These are phyloP conservation scores for Lasiodiplodia hormozganensis DNA, from an alignment of 2,329 filamentous ascomycete species.

Conservation along the genomic window DNA sequence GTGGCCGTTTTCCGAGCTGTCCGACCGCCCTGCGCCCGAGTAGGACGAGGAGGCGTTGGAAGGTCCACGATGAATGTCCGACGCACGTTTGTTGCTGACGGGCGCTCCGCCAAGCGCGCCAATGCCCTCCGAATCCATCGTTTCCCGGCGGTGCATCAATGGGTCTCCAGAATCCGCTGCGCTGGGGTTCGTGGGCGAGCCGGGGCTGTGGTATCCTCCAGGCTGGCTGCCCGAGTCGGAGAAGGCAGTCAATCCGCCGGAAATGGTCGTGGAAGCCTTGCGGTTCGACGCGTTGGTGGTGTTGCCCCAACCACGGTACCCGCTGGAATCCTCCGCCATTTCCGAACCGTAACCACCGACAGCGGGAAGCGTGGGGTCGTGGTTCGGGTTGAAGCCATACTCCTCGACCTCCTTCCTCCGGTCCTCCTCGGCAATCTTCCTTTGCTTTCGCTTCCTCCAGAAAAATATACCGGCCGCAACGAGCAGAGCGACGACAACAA, in stretches of 20 bases:
- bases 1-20: slow-evolving; percentile 63
- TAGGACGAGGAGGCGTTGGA: slow-evolving; percentile 98
- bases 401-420: slow-evolving; percentile 96
- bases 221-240: slow-evolving; percentile 72
- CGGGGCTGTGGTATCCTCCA: slow-evolving; percentile 57
- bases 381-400: slow-evolving; percentile 97
- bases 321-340: slow-evolving; percentile 76
- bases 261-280: slow-evolving; percentile 89
- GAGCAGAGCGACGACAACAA: slow-evolving; percentile 83
- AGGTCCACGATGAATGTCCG: slow-evolving; percentile 82
- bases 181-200: slow-evolving; percentile 69
- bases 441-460: slow-evolving; percentile 88
- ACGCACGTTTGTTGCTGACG: slow-evolving; percentile 65
- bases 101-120: slow-evolving; percentile 77
- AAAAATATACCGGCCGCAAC: slow-evolving; percentile 79
- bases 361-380: slow-evolving; percentile 79
- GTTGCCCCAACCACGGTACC: slow-evolving; percentile 94
- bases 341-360: slow-evolving; percentile 66
- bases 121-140: slow-evolving; percentile 77
- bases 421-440: slow-evolving; percentile 84
- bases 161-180: slow-evolving; percentile 75
- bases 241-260: slow-evolving; percentile 70
- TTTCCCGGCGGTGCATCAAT: slow-evolving; percentile 58
- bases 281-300: slow-evolving; percentile 73
- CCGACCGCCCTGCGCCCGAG: slow-evolving; percentile 79